Conservation (phyloP, 2,329 filamentous ascomycete species). For the Geoglossum cookeanum region DNA sequence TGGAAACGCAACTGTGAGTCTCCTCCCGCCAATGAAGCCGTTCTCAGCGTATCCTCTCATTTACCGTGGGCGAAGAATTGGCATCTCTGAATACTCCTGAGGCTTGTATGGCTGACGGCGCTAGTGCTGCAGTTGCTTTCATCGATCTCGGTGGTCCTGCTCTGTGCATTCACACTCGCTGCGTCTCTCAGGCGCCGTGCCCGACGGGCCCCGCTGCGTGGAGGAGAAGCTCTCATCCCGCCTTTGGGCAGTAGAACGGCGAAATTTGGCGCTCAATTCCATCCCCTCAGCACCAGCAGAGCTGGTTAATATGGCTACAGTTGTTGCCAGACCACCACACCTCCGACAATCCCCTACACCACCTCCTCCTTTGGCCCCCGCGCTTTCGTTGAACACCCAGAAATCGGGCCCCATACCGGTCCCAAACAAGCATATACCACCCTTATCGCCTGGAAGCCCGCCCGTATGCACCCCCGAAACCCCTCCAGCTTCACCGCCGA, state of each 20-base stretch:
- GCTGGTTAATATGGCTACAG: conserved; percentile 20
- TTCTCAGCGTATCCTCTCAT: background rate
- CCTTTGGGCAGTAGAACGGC: background rate
- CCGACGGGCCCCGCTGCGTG: background rate
- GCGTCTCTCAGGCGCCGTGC: background rate
- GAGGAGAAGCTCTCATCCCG: background rate
- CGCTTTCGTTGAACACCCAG: conserved; percentile 38
- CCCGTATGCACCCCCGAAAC: conserved; percentile 33
- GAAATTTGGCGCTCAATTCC: background rate
- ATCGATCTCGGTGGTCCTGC: background rate
- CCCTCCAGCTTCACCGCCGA: conserved; percentile 44
- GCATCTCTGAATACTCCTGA: background rate
- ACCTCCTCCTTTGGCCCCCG: conserved; percentile 27
- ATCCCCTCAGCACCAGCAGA: background rate
- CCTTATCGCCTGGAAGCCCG: conserved; percentile 64
- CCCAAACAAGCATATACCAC: conserved; percentile 80
- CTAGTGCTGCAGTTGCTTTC: background rate
- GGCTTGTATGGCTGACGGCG: background rate
- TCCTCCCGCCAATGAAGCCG: background rate
- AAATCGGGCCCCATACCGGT: conserved; percentile 39
- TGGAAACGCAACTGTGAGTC: background rate
- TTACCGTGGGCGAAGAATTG: background rate
- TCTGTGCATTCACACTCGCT: background rate
- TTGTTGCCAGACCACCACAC: conserved; percentile 21
- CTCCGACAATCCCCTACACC: conserved; percentile 23